Evolutionary conservation across 495 filamentous ascomycete genomes (phyloP), one percentile per base, ranked within the genome.

Genomic region (Aspergillus asperescens): DNA sequence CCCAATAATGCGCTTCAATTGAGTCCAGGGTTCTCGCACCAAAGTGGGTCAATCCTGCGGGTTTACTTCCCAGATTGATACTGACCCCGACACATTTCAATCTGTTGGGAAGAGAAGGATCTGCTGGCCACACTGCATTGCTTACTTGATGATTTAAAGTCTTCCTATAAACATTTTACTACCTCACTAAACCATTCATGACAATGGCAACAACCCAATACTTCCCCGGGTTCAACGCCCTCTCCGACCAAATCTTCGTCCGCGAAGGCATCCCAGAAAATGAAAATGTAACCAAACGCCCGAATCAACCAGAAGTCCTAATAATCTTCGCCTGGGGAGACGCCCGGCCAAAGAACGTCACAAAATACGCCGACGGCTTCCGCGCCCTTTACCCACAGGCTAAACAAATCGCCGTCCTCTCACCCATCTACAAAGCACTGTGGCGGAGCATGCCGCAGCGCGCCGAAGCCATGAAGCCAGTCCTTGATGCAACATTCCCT

Each of bases 271-370:
- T 18, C 25, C 39, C 39, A 42, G 19, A 25, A 9, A 43, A 8
- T 29, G n/a, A 18, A 18, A n/a, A 3, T 1, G 8, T 1, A 28
- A 9, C 4, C 40, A 31, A 41, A 45, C 15, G 5, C 1, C 4
- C n/a, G n/a, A 5, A 1, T 19, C 24, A 29, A 8, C 13, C 15
- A 25, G 3, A 20, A 10, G 15, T 19, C 15, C 25, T 41, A 4
- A 29, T 50, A 9, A 66, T 81, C 25, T 80, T 75, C 54, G 72
- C 74, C 61, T 82, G 79, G 79, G 79, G 79, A 47, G 78, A 82
- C 50, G 77, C 72, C 18, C 62, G 55, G 16, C 74, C 77, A 0
- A 78, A 78, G 43, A 61, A 79, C 54, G 63, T 81, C n/a, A 52
- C 65, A 53, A 82, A 82, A 55, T 82, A 81, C 50, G 66, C 70